Evolutionary conservation across 2,329 filamentous ascomycete genomes (phyloP).

Genomic region (Aphanocladium album): DNA sequence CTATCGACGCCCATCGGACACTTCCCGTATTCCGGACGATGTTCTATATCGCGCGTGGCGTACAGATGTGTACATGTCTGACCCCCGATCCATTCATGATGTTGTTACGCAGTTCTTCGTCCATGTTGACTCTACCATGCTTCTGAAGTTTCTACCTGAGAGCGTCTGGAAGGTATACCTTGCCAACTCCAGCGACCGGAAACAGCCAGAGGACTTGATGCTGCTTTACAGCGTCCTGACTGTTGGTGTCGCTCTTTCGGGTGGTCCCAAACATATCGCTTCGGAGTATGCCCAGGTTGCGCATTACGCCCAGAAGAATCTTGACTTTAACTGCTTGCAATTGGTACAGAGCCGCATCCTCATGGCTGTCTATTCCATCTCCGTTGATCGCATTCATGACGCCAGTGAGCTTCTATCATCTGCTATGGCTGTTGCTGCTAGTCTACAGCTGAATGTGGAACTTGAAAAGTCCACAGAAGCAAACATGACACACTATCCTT

Average conservation of each 20-base stretch:
- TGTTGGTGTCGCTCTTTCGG: conserved; percentile 34
- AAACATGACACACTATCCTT: conserved; percentile 40
- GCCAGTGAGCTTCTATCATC: conserved; percentile 60
- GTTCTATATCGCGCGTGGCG: conserved; percentile 45
- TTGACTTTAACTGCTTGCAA: conserved; percentile 41
- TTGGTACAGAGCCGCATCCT: conserved; percentile 64
- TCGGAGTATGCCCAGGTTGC: conserved; percentile 47
- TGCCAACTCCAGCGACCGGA: conserved; percentile 28
- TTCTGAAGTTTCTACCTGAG: conserved; percentile 39
- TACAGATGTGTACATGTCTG: conserved; percentile 43
- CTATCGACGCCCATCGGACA: conserved; percentile 33
- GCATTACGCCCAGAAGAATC: conserved; percentile 44
- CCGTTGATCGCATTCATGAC: conserved; percentile 52
- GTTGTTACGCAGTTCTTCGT: conserved; percentile 38
- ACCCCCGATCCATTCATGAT: conserved; percentile 35
- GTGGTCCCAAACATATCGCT: conserved; percentile 32
- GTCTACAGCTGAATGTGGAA: conserved; percentile 61
- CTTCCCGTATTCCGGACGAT: conserved; percentile 46
- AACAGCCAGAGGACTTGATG: conserved; percentile 40
- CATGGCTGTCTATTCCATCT: conserved; percentile 61
- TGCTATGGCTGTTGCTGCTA: conserved; percentile 55
- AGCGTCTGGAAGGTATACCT: conserved; percentile 35
- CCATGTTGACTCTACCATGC: conserved; percentile 36
- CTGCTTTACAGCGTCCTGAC: conserved; percentile 41
- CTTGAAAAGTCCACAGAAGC: conserved; percentile 41